Base-by-base conservation (phyloP, 192 early-diverging fungal genomes). In the Chytriomyces confervae region DNA sequence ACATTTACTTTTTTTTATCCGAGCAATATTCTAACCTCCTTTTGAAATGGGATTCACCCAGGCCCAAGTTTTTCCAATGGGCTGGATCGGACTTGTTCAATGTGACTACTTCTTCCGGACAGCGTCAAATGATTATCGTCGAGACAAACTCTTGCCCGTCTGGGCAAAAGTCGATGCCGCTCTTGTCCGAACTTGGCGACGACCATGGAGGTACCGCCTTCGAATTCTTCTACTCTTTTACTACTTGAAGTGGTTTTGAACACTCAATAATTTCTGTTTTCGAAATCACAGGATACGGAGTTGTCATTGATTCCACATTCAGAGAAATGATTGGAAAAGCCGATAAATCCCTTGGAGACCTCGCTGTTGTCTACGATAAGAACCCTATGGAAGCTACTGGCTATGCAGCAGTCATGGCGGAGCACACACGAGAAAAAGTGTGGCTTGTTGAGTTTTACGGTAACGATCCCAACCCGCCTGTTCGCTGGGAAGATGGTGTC, bases 111-210 rank as follows among this genome's bases (percentile, higher is more conserved):
- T 85, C 91, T 16, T 85, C 81, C 51, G 94, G 94, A 8, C 92
- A 93, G 75, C 89, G 93, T 50, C 94, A 95, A 82, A 95, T 95
- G 94, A 94, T 95, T 80, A 89, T 95, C 50, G 90, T 95, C 27
- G 94, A 95, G 78, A 95, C 94, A 60, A 95, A 95, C 80, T 94
- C 93, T 62, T 95, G 94, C 69, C 94, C 94, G 4, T 93, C 92
- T 24, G 94, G 94, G n/a, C 94, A 95, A 83, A 95, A 95, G 79
- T 95, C 94, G 7, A 95, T 95, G 94, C 94, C 94, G 8, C 81
- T 94, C 2, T 73, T 95, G 13, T 90, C 89, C 3, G 92, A 93
- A 69, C 85, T 90, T 5, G 67, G 53, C 0, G 90, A 94, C 74
- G 93, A 93, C 81, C 82, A 91, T 61, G 93, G 93, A 77, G 69